Percentiles rank a stretch among this genome's conserved stretches.
Evolutionary conservation across 106 monocot genomes (phyloP).

Genomic region (Dactylorhiza incarnata): DNA sequence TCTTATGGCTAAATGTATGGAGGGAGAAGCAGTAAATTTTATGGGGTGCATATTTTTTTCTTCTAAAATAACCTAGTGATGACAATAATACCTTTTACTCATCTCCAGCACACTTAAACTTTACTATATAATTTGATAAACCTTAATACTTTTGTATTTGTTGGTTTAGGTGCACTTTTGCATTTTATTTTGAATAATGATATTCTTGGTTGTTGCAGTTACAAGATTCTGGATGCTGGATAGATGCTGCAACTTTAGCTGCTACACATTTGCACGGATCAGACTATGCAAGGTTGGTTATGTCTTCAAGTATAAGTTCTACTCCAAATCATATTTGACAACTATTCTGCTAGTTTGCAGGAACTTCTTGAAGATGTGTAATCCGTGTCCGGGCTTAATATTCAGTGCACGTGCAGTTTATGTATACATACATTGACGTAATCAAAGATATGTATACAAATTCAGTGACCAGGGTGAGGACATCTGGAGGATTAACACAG

Average conservation of each 20-base stretch:
- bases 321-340: neutral
- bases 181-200: neutral
- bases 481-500: too few relatives aligned
- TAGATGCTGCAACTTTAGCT: conserved; percentile 96
- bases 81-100: neutral
- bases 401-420: too few relatives aligned
- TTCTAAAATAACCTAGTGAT: neutral
- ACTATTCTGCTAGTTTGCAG: neutral
- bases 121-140: neutral
- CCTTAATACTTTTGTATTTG: neutral
- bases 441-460: too few relatives aligned
- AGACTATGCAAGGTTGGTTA: conserved; percentile 82
- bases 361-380: neutral
- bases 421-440: too few relatives aligned
- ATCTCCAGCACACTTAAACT: neutral
- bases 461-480: too few relatives aligned
- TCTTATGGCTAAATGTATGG: neutral
- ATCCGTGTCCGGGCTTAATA: too few relatives aligned
- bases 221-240: conserved; percentile 99
- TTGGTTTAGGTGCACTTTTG: neutral
- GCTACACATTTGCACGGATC: conserved; percentile 97
- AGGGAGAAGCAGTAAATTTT: neutral
- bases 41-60: neutral
- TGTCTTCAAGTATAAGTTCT: neutral
- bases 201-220: conserved; percentile 38